A percentile compares a stretch with the other conserved stretches of the same genome.
phyloP scores from a whole-genome alignment of 352 stramenopile genomes.

The Pythium oligandrum region DNA sequence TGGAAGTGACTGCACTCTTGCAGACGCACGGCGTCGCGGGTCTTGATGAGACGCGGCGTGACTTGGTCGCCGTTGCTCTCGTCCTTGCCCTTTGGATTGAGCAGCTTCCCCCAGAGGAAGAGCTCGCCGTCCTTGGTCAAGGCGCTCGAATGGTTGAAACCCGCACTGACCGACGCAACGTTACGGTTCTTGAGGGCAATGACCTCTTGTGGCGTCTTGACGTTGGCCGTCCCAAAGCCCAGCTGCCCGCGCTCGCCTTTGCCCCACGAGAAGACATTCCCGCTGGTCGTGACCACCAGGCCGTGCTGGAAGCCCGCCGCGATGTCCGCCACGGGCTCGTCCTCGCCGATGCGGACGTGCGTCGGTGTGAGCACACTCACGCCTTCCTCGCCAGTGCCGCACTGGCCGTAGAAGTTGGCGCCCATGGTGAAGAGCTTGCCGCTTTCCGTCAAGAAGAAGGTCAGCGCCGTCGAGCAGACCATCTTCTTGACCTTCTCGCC shows the following conservation, averaged over 20 bases:
- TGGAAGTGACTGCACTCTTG: constrained; percentile 82
- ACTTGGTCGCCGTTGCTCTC: constrained; percentile 68
- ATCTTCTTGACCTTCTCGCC: constrained; percentile 67
- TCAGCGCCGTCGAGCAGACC: constrained; percentile 79
- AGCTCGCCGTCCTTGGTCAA: constrained; percentile 71
- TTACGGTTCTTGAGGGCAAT: constrained; percentile 71
- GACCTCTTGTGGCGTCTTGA: constrained; percentile 63
- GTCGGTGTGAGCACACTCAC: constrained; percentile 49
- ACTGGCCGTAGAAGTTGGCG: constrained; percentile 80
- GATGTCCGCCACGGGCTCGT: constrained; percentile 65
- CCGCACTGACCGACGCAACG: constrained; percentile 56
- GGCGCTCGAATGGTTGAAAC: constrained; percentile 82
- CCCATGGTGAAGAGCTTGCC: constrained; percentile 78
- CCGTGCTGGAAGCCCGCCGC: constrained; percentile 76
- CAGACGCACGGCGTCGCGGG: constrained; percentile 58
- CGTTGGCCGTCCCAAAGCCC: constrained; percentile 75
- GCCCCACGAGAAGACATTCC: constrained; percentile 74
- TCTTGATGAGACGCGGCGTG: constrained; percentile 63
- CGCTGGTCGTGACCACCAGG: constrained; percentile 57
- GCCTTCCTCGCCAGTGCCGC: constrained; percentile 55
- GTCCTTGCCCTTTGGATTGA: constrained; percentile 60
- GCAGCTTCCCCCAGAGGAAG: constrained; percentile 82
- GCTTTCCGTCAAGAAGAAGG: constrained; percentile 66
- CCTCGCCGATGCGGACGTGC: constrained; percentile 52
- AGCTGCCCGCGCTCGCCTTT: constrained; percentile 81